A percentile compares a stretch with the other conserved stretches of the same genome.
phyloP scores from a whole-genome alignment of 2,329 filamentous ascomycete species.

The Aspergillus sp. region DNA sequence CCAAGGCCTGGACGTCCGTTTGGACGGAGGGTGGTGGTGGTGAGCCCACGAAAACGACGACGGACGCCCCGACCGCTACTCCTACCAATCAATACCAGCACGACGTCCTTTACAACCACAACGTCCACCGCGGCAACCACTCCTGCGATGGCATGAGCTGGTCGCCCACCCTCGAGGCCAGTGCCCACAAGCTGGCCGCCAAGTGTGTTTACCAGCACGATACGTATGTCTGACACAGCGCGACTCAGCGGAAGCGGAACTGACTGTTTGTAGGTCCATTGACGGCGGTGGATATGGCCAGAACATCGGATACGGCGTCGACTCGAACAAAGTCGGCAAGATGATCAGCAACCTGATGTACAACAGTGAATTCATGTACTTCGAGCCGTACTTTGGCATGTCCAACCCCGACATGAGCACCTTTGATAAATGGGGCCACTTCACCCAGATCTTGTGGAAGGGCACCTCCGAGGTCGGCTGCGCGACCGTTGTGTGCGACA shows the following conservation, averaged over 20 bases:
- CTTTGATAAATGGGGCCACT: slow-evolving; percentile 64
- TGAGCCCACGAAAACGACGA: slow-evolving; percentile 7
- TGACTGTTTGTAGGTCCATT: slow-evolving; percentile 31
- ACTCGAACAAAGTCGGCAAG: slow-evolving; percentile 49
- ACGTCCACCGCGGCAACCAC: slow-evolving; percentile 77
- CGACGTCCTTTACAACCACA: slow-evolving; percentile 61
- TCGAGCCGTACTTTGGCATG: slow-evolving; percentile 50
- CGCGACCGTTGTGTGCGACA: slow-evolving; percentile 39
- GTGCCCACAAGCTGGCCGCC: slow-evolving; percentile 54
- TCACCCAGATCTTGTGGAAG: slow-evolving; percentile 67
- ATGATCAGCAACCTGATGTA: slow-evolving; percentile 82
- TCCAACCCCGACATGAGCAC: slow-evolving; percentile 50
- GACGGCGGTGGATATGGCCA: slow-evolving; percentile 67
- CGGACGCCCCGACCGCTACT: slow-evolving; percentile 32
- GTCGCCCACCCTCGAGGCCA: slow-evolving; percentile 54
- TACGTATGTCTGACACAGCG: slow-evolving; percentile 49
- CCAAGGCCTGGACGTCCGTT: slow-evolving; percentile 4
- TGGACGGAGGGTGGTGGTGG: slow-evolving; percentile 10
- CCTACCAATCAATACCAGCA: slow-evolving; percentile 23
- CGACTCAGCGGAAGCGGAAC: slow-evolving; percentile 21
- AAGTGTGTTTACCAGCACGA: slow-evolving; percentile 67
- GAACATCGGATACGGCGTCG: slow-evolving; percentile 70
- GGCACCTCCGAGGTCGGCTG: slow-evolving; percentile 55
- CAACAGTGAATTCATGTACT: slow-evolving; percentile 61
- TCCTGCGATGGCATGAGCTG: slow-evolving; percentile 57